These are phyloP conservation scores for Huiozyma naganishii DNA, from an alignment of 805 yeast species.

Conservation along the genomic window DNA sequence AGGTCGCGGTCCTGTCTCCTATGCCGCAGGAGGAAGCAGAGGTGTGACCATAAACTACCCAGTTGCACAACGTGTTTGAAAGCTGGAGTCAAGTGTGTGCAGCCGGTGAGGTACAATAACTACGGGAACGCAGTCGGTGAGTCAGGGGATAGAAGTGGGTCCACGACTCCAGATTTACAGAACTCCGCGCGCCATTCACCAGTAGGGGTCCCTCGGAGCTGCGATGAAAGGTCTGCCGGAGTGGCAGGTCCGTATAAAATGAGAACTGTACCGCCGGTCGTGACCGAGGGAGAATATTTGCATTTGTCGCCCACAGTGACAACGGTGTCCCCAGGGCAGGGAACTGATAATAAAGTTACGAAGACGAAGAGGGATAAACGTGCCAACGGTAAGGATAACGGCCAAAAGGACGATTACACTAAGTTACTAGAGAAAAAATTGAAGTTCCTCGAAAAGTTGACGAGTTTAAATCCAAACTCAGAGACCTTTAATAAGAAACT, in stretches of 20 bases:
- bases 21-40: constrained; percentile 49
- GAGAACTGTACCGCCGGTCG: neutral
- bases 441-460: constrained; percentile 37
- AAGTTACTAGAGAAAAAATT: constrained; percentile 44
- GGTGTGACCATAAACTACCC: constrained; percentile 56
- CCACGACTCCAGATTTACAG: neutral
- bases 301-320: neutral
- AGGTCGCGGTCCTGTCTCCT: constrained; percentile 46
- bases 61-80: constrained; percentile 57
- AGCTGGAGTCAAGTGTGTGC: constrained; percentile 50
- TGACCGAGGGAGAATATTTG: neutral
- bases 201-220: neutral
- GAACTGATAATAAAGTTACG: neutral
- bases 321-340: neutral
- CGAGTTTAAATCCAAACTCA: constrained; percentile 23
- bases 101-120: constrained; percentile 45
- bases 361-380: neutral
- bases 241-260: no score
- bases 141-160: neutral
- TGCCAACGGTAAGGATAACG: constrained; percentile 16
- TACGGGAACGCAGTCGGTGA: constrained; percentile 1
- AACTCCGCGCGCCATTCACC: neutral
- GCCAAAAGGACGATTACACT: constrained; percentile 48
- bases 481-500: constrained; percentile 24
- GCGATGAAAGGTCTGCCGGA: neutral